Conservation (phyloP, 257 asterid species). For the Solanum sejunctum region DNA sequence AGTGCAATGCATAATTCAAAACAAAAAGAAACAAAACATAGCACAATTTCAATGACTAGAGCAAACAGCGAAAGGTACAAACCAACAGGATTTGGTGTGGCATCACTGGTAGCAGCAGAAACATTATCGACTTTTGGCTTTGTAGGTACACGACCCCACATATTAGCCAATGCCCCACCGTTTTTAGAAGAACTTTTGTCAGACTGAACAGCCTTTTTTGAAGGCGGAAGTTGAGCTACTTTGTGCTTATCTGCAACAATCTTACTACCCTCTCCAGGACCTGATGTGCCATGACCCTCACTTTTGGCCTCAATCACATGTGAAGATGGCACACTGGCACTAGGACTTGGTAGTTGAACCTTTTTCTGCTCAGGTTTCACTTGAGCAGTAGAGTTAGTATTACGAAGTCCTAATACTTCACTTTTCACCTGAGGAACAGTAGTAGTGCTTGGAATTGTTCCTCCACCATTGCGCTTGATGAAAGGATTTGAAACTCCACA, state of each 20-base stretch:
- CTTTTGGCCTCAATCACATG: constrained; percentile 27
- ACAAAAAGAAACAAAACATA: background rate
- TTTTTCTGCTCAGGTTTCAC: constrained; percentile 33
- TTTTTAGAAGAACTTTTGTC: constrained; percentile 50
- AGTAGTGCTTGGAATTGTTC: constrained; percentile 19
- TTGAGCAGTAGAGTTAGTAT: constrained; percentile 16
- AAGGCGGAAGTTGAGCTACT: constrained; percentile 26
- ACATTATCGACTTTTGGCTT: constrained; percentile 41
- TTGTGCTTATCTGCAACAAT: constrained; percentile 41
- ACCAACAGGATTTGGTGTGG: constrained; percentile 49
- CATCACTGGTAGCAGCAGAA: constrained; percentile 23
- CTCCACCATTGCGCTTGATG: constrained; percentile 47
- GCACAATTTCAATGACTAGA: background rate
- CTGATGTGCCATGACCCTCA: constrained; percentile 22
- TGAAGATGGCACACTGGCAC: constrained; percentile 17
- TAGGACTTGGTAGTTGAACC: constrained; percentile 30
- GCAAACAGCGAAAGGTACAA: constrained; percentile 8
- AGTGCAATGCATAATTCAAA: background rate
- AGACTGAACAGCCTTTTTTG: constrained; percentile 38
- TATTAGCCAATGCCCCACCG: constrained; percentile 64
- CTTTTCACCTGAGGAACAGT: constrained; percentile 30
- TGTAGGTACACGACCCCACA: constrained; percentile 85
- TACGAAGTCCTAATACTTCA: constrained; percentile 30
- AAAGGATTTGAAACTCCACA: constrained; percentile 72
- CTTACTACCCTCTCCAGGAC: constrained; percentile 22